A percentile compares a stretch with the other conserved stretches of the same genome.
These are phyloP conservation scores for Pholiota adiposa DNA, from an alignment of 1,284 basidiomycete species.

Conservation along the genomic window DNA sequence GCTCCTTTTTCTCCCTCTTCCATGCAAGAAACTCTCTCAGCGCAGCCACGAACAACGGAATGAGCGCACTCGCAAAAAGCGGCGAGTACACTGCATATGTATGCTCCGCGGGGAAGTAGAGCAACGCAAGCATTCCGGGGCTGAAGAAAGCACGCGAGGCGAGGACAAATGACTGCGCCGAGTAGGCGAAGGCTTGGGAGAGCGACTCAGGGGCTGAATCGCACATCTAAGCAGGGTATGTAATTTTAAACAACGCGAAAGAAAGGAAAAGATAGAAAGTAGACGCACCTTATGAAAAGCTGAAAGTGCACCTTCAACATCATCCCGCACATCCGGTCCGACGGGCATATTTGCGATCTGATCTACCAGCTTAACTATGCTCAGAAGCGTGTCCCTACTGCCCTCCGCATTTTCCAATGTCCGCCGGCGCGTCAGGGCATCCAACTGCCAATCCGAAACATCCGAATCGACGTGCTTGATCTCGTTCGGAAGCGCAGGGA, in stretches of 20 bases:
- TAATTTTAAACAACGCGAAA: neutral
- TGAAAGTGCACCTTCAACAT: slow-evolving; percentile 71
- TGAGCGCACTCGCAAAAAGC: slow-evolving; percentile 85
- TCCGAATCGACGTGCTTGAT: slow-evolving; percentile 32
- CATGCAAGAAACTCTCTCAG: slow-evolving; percentile 71
- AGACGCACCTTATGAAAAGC: slow-evolving; percentile 70
- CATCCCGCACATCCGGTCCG: slow-evolving; percentile 71
- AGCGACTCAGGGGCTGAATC: slow-evolving; percentile 45
- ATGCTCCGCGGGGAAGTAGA: slow-evolving; percentile 97
- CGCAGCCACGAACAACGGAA: slow-evolving; percentile 80
- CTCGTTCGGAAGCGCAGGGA: slow-evolving; percentile 62
- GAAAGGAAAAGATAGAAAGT: neutral
- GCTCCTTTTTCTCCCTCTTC: slow-evolving; percentile 38
- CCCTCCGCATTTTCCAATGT: slow-evolving; percentile 71
- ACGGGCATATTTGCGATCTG: slow-evolving; percentile 93
- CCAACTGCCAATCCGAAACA: slow-evolving; percentile 75
- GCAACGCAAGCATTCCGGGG: slow-evolving; percentile 91
- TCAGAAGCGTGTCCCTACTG: slow-evolving; percentile 75
- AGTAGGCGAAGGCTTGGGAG: slow-evolving; percentile 57
- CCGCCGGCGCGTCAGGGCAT: slow-evolving; percentile 76
- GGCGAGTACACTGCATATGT: slow-evolving; percentile 95
- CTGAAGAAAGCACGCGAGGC: slow-evolving; percentile 96
- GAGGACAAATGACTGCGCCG: slow-evolving; percentile 68
- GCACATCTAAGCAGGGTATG: slow-evolving; percentile 43
- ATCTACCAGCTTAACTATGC: slow-evolving; percentile 81